Conservation (phyloP, 139 green algal genomes). For the Chlorella sp. region DNA sequence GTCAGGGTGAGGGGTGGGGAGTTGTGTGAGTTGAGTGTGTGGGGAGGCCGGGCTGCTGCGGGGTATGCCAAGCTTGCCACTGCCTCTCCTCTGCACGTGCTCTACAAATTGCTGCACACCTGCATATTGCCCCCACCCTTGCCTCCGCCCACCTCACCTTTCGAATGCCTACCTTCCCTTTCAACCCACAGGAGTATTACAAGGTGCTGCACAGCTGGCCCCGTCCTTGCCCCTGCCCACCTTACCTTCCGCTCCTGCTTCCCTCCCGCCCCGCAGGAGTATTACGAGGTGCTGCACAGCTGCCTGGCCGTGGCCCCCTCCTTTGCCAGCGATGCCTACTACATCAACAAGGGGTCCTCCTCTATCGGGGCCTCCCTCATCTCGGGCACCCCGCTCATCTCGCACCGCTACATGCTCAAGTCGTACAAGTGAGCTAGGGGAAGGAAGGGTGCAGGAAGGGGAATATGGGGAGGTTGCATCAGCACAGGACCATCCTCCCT, state of each 20-base stretch:
- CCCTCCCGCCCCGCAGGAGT: conserved; percentile 12
- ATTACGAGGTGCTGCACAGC: conserved; percentile 50
- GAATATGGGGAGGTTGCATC: too few relatives aligned
- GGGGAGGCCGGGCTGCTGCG: too few relatives aligned
- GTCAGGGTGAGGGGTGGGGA: too few relatives aligned
- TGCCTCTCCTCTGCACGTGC: background rate
- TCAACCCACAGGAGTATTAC: conserved; percentile 36
- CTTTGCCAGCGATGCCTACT: conserved; percentile 45
- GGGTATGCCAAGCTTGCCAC: background rate
- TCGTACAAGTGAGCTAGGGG: conserved; percentile 28
- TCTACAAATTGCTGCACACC: conserved; percentile 49
- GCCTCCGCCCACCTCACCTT: too few relatives aligned
- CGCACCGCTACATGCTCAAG: conserved; percentile 35
- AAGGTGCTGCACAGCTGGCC: conserved; percentile 46
- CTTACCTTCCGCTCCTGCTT: too few relatives aligned
- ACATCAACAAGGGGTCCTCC: conserved; percentile 47
- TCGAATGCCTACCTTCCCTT: too few relatives aligned
- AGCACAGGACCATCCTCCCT: too few relatives aligned
- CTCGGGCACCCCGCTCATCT: conserved; percentile 45
- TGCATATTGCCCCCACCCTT: conserved; percentile 17
- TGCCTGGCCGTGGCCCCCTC: conserved; percentile 44
- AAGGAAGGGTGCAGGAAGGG: background rate
- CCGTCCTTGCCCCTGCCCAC: too few relatives aligned
- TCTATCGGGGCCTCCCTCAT: conserved; percentile 44
- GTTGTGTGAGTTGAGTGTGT: background rate